A percentile compares a stretch with the other conserved stretches of the same genome.
Conservation (phyloP, 371 early-diverging fungal species). For the Rhizopus microsporus region DNA sequence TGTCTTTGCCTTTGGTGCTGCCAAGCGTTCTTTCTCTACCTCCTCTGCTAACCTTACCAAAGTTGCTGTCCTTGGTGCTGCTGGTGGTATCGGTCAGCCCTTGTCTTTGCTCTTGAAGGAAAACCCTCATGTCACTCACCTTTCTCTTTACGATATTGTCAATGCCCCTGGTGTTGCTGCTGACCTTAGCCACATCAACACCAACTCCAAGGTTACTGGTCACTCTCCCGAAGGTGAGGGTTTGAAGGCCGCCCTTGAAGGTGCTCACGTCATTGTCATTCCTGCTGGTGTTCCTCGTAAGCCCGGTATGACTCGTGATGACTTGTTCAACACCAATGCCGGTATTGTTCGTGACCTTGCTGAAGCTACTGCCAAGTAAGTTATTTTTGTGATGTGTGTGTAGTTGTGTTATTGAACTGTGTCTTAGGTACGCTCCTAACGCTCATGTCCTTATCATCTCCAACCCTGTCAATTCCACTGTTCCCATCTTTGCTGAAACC, state of each 20-base stretch:
- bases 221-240: slow-evolving; percentile 84
- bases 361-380: slow-evolving; percentile 59
- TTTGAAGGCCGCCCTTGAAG: slow-evolving; percentile 85
- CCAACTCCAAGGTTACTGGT: slow-evolving; percentile 84
- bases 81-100: slow-evolving; percentile 94
- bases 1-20: slow-evolving; percentile 49
- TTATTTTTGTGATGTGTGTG: neutral
- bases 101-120: slow-evolving; percentile 88
- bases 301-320: slow-evolving; percentile 99
- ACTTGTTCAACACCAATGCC: slow-evolving; percentile 98
- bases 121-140: slow-evolving; percentile 78
- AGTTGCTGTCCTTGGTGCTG: slow-evolving; percentile 87
- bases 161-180: slow-evolving; percentile 98
- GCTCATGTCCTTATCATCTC: slow-evolving; percentile 97
- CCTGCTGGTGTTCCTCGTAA: slow-evolving; percentile 99
- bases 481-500: slow-evolving; percentile 97
- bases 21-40: slow-evolving; percentile 70
- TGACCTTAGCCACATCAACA: slow-evolving; percentile 97
- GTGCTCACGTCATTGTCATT: slow-evolving; percentile 91
- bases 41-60: slow-evolving; percentile 68
- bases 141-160: slow-evolving; percentile 94
- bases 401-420: neutral
- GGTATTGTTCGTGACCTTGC: slow-evolving; percentile 92
- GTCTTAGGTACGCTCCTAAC: slow-evolving; percentile 84
- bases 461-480: slow-evolving; percentile 99